Evolutionary conservation across 1,284 basidiomycete species (phyloP).

Genomic region (Trichosporon faecale): DNA sequence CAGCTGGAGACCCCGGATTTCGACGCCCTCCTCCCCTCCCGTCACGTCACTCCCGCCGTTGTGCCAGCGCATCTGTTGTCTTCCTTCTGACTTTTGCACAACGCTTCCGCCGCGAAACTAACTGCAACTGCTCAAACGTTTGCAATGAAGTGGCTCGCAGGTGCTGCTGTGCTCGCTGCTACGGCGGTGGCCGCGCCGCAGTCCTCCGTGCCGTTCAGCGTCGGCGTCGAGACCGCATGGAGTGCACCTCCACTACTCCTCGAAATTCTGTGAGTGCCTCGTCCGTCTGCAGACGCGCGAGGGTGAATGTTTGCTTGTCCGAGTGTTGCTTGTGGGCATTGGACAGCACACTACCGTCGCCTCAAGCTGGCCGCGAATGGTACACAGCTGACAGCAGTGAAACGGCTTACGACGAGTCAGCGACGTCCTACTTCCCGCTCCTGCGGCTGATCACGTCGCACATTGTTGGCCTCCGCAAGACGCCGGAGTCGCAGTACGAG

Average conservation of each 20-base stretch:
- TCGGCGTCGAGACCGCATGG: slow-evolving; percentile 78
- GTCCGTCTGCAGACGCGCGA: neutral
- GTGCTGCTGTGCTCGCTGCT: slow-evolving; percentile 4
- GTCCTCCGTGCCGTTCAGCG: slow-evolving; percentile 67
- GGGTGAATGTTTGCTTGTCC: too few species aligned
- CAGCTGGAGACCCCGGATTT: slow-evolving; percentile 1
- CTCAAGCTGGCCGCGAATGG: too few species aligned
- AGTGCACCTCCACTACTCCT: slow-evolving; percentile 67
- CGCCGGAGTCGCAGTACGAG: slow-evolving; percentile 32
- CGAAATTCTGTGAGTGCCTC: slow-evolving; percentile 72
- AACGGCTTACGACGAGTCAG: slow-evolving; percentile 62
- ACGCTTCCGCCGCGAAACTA: neutral
- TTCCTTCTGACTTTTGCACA: neutral
- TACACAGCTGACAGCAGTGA: slow-evolving; percentile 56
- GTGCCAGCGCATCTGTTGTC: neutral
- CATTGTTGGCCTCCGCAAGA: slow-evolving; percentile 24
- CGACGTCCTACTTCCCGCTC: slow-evolving; percentile 66
- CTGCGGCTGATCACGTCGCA: slow-evolving; percentile 63
- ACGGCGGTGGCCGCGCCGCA: slow-evolving; percentile 18
- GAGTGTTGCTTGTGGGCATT: too few species aligned
- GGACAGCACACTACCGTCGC: too few species aligned
- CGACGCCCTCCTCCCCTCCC: neutral
- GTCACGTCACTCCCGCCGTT: slow-evolving; percentile 1
- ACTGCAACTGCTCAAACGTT: neutral
- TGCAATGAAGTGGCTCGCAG: slow-evolving; percentile 21